Percentiles rank a stretch among this genome's conserved stretches.
Conservation (phyloP, 768 basidiomycete species). For the Leucocoprinus sp. region DNA sequence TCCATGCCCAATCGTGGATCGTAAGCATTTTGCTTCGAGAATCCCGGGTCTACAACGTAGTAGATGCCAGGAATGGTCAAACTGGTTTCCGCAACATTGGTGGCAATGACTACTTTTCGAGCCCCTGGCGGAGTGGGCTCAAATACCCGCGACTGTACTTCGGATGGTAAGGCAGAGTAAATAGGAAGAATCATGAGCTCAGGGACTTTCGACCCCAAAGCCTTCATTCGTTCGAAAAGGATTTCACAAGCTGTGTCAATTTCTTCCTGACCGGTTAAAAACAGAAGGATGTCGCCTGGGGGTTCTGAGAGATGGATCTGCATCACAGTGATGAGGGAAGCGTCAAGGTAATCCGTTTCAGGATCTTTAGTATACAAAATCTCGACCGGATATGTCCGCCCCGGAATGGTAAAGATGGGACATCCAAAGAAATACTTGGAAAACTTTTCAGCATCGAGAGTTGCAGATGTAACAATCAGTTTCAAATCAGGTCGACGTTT, state of each 20-base stretch:
- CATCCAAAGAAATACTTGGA: constrained; percentile 98
- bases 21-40: constrained; percentile 98
- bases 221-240: constrained; percentile 97
- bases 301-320: constrained; percentile 99
- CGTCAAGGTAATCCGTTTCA: constrained; percentile 94
- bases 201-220: constrained; percentile 95
- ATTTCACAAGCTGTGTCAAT: constrained; percentile 98
- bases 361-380: constrained; percentile 98
- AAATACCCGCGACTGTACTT: constrained; percentile 96
- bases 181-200: constrained; percentile 96
- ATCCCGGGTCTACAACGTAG: constrained; percentile 98
- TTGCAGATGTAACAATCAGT: constrained; percentile 96
- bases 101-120: constrained; percentile 99
- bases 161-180: constrained; percentile 95
- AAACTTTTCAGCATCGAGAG: constrained; percentile 99
- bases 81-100: constrained; percentile 98
- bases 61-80: constrained; percentile 98
- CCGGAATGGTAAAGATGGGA: constrained; percentile 99
- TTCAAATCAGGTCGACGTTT: constrained; percentile 94
- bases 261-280: constrained; percentile 98
- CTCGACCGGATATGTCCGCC: constrained; percentile 98
- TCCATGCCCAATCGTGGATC: constrained; percentile 98
- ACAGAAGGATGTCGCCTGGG: constrained; percentile 91
- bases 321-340: constrained; percentile 97
- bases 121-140: constrained; percentile 96